phyloP scores from a whole-genome alignment of 2,329 filamentous ascomycete species.

The Pseudocercospora vitis region DNA sequence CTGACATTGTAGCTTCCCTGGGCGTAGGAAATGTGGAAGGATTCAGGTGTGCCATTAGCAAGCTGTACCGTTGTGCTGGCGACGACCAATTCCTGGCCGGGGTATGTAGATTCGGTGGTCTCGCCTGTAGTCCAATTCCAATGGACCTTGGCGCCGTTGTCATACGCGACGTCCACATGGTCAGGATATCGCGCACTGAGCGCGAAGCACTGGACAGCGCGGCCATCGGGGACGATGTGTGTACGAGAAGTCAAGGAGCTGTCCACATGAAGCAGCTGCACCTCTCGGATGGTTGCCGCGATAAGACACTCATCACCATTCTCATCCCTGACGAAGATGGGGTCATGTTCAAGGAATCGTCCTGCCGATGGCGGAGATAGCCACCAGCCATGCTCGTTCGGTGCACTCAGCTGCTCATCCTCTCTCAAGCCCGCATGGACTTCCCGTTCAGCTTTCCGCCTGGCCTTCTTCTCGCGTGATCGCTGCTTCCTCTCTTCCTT shows the following conservation, averaged over 20 bases:
- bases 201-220: conserved; percentile 53
- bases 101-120: conserved; percentile 21
- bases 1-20: conserved; percentile 35
- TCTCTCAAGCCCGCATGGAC: conserved; percentile 17
- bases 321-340: conserved; percentile 56
- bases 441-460: conserved; percentile 21
- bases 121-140: conserved; percentile 54
- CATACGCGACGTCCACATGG: conserved; percentile 54
- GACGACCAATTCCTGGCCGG: conserved; percentile 22
- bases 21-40: conserved; percentile 24
- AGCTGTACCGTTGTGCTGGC: conserved; percentile 21
- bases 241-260: conserved; percentile 78
- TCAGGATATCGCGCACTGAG: conserved; percentile 54
- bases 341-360: conserved; percentile 56
- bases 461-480: conserved; percentile 26
- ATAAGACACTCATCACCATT: conserved; percentile 32
- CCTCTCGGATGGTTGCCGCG: conserved; percentile 34
- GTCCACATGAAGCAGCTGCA: conserved; percentile 60
- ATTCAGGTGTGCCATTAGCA: conserved; percentile 11
- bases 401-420: conserved; percentile 17
- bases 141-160: conserved; percentile 50
- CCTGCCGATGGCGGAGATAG: conserved; percentile 55
- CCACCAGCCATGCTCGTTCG: conserved; percentile 42
- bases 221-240: conserved; percentile 57
- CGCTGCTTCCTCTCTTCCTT: conserved; percentile 25